phyloP scores from a whole-genome alignment of 768 basidiomycete genomes.

The Rhodotorula diobovata region DNA sequence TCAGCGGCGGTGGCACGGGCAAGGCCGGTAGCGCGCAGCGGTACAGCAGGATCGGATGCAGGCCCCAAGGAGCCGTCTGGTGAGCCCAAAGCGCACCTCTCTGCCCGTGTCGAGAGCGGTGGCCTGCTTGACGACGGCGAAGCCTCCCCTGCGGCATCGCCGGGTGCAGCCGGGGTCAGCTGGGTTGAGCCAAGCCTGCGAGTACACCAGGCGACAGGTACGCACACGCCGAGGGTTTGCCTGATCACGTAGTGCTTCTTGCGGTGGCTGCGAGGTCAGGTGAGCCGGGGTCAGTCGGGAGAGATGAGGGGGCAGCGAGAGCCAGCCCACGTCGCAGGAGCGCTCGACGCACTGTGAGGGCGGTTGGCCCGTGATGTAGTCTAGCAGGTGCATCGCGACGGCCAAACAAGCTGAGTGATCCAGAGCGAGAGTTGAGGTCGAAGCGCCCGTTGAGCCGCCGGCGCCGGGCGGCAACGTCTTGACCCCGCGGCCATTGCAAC shows the following conservation, averaged over 20 bases:
- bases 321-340: neutral
- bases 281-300: neutral
- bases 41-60: no score
- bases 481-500: no score
- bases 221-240: slow-evolving; percentile 21
- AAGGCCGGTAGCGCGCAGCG: no score
- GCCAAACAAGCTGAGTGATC: no score
- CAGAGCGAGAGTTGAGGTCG: no score
- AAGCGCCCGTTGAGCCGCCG: neutral
- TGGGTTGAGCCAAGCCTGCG: no score
- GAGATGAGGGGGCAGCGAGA: neutral
- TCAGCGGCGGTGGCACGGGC: neutral
- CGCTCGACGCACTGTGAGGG: slow-evolving; percentile 12
- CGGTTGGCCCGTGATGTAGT: slow-evolving; percentile 23
- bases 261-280: slow-evolving; percentile 1
- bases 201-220: no score
- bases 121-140: slow-evolving; percentile 34
- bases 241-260: slow-evolving; percentile 20
- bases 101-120: slow-evolving; percentile 7
- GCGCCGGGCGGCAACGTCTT: no score
- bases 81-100: slow-evolving; percentile 3
- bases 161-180: neutral
- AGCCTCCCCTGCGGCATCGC: slow-evolving; percentile 16
- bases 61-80: neutral
- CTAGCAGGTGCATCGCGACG: slow-evolving; percentile 26